Percentiles rank a stretch among this genome's conserved stretches.
Conservation (phyloP, 306 rosid genomes). For the Pachyrhizus erosus region DNA sequence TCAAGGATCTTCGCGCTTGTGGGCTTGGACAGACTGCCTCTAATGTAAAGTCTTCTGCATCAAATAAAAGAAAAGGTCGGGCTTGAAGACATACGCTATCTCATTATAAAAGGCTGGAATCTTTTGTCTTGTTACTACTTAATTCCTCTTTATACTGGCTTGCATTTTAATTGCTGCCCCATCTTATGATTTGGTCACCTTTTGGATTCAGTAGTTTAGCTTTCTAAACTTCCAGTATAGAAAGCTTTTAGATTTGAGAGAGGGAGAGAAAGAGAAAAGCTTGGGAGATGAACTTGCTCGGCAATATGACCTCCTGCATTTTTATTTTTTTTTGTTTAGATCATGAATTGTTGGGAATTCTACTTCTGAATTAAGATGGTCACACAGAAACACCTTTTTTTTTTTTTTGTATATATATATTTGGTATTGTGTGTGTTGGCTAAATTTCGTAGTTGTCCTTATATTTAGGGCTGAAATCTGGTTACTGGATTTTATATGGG, state of each 20-base stretch:
- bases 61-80: slow-evolving; percentile 74
- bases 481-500: slow-evolving; percentile 18
- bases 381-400: neutral
- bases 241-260: neutral
- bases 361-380: neutral
- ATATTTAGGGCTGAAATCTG: slow-evolving; percentile 15
- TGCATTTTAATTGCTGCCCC: slow-evolving; percentile 9
- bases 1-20: slow-evolving; percentile 65
- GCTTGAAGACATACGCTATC: neutral
- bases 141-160: neutral
- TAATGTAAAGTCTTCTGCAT: slow-evolving; percentile 50
- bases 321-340: neutral
- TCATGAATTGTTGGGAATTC: neutral
- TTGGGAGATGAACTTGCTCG: slow-evolving; percentile 16
- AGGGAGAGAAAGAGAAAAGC: neutral
- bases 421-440: neutral
- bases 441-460: neutral
- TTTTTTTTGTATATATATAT: no score
- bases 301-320: neutral
- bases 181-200: slow-evolving; percentile 13
- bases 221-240: neutral
- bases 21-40: slow-evolving; percentile 59
- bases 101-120: neutral
- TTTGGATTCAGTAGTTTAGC: slow-evolving; percentile 19
- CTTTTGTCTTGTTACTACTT: slow-evolving; percentile 7